Evolutionary conservation across 495 filamentous ascomycete species (phyloP), one percentile per base, ranked within the genome.

Genomic region (Usnea hakonensis): DNA sequence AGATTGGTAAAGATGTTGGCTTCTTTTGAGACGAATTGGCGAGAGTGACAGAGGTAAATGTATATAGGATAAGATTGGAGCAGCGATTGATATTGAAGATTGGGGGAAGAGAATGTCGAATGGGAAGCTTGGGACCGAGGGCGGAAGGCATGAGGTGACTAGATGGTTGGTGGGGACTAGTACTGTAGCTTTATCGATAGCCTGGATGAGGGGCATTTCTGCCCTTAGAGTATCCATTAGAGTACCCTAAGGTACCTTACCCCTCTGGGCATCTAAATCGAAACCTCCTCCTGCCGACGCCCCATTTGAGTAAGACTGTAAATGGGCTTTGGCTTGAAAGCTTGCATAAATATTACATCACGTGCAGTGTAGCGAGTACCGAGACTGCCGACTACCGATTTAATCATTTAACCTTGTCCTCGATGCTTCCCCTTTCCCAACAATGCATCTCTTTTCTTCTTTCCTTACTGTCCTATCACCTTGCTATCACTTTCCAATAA

Each of bases 21-120:
- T 62, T 62, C 43, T 57, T 40, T 30, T 0, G 35, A 40, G 40
- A 46, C 23, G n/a, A 57, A 62, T 62, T 62, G 60, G 54, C 43
- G 60, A 57, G 38, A 62, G 57, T 38, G 60, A 62, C 40, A 62
- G 60, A 62, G 53, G 48, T 28, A 19, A 52, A 8, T n/a, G 14
- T 38, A 38, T 38, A 13, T 38, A 50, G 26, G 40, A n/a, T 46
- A 57, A 13, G 40, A 8, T 13, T 43, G 30, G 37, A 57, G 41
- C 41, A 57, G 52, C n/a, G 28, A 55, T 33, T 46, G 55, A 55
- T 60, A 50, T 26, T 46, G 57, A 38, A 60, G 17, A 17, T 26
- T 57, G 57, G 28, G 36, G 60, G 54, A 41, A 57, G 26, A 52
- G 32, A 44, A 53, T 40, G 48, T 55, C 43, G 48, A 55, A 50